Base-by-base conservation (phyloP, 225 moss, liverwort and hornwort species). In the Anthoceros angustus region DNA sequence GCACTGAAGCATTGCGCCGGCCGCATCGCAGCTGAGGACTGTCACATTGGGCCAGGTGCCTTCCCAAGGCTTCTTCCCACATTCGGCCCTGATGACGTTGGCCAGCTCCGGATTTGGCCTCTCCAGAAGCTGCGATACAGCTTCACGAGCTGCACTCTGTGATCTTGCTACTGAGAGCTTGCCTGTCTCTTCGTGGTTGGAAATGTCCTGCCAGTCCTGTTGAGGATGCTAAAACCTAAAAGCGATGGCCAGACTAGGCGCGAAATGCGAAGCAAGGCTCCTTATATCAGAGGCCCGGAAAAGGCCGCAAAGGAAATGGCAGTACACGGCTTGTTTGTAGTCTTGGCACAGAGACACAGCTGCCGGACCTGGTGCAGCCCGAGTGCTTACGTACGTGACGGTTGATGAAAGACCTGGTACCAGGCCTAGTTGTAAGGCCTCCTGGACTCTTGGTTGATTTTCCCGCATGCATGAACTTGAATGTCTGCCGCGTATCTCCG, bases 271-370 rank as follows among this genome's bases (percentile, higher is more conserved):
- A 15, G 39, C 16, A 15, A 69, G 40, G 10, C 9, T 39, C 6
- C 25, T 42, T 5, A 69, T 41, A 39, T 39, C 20, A 0, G 61
- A 42, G 0, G 26, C 18, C 9, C 40, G n/a, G 7, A 62, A 5
- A 2, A 69, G 62, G 3, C 69, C 69, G 41, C 69, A 69, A 0
- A 69, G 69, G 6, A 69, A 61, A 26, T 69, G 69, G 62, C 69
- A 69, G 61, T 69, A 69, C 38, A 60, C 6, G 12, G 69, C 61
- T 55, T 69, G 69, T 7, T 21, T 0, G 40, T 38, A 40, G 12
- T 69, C 69, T n/a, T 1, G 24, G 12, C 68, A 68, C 8, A 61
- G 12, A 24, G 62, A 24, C 6, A 62, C 69, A 0, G 21, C 69
- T 5, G n/a, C 5, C 12, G 69, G 69, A 16, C 49, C 20, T n/a